Conservation (phyloP, 257 asterid species). For the Agastache rugosa region DNA sequence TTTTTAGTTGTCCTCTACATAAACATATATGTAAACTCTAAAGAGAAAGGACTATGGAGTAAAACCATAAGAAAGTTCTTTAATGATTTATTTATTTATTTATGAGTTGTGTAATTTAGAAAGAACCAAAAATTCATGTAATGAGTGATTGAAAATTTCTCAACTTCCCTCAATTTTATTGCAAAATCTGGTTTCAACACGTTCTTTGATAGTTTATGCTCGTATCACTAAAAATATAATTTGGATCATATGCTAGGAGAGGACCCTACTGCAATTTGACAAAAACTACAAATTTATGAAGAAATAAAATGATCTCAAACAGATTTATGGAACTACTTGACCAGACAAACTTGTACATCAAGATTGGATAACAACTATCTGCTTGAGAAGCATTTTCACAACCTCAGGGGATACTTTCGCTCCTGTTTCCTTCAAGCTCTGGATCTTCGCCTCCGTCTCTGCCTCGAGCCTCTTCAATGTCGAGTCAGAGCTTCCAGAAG, state of each 20-base stretch:
- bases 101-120: neutral
- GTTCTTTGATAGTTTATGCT: neutral
- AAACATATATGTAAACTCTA: no score
- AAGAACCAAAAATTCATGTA: neutral
- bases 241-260: neutral
- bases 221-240: neutral
- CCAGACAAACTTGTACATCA: constrained; percentile 23
- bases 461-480: constrained; percentile 69
- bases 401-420: constrained; percentile 60
- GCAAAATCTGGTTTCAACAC: neutral
- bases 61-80: neutral
- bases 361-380: constrained; percentile 45
- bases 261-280: neutral
- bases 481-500: constrained; percentile 69
- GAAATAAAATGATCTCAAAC: neutral
- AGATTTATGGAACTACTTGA: neutral
- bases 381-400: constrained; percentile 62
- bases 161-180: neutral
- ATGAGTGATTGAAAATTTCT: neutral
- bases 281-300: constrained; percentile 16
- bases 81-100: neutral
- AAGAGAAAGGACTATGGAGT: no score
- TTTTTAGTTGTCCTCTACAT: no score
- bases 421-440: constrained; percentile 53
- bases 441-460: constrained; percentile 68